Evolutionary conservation across 257 asterid species (phyloP).

Genomic region (Salvia rosmarinus): DNA sequence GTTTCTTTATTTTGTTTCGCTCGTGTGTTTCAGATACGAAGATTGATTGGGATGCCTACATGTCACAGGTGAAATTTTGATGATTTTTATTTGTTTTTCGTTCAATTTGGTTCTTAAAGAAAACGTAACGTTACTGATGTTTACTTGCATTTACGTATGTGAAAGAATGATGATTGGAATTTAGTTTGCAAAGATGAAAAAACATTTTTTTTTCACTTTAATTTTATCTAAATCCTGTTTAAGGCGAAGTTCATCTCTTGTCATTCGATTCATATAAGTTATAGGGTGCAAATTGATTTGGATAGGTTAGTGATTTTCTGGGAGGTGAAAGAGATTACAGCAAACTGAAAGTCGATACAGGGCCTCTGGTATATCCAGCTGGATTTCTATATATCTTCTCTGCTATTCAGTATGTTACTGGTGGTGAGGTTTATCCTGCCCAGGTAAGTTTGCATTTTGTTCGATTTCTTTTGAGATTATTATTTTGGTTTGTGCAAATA

Average conservation of each 20-base stretch:
- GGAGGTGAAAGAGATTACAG: conserved; percentile 92
- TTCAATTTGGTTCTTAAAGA: background rate
- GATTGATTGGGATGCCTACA: conserved; percentile 99
- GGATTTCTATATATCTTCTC: conserved; percentile 93
- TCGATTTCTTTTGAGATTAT: background rate
- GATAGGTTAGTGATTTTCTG: conserved; percentile 77
- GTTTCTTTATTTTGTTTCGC: background rate
- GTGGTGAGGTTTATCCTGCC: conserved; percentile 78
- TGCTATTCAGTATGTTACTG: conserved; percentile 74
- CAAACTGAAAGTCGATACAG: conserved; percentile 91
- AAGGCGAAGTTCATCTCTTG: background rate
- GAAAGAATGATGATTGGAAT: background rate
- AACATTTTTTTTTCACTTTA: too few relatives aligned
- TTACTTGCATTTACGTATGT: background rate
- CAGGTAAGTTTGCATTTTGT: conserved; percentile 56
- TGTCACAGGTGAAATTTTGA: conserved; percentile 76
- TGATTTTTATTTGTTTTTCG: background rate
- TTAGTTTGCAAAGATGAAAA: background rate
- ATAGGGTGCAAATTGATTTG: conserved; percentile 18
- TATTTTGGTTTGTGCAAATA: conserved; percentile 15
- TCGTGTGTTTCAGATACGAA: conserved; percentile 72
- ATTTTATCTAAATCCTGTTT: background rate
- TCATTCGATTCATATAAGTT: background rate
- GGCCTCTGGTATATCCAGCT: conserved; percentile 96
- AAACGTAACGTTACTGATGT: background rate